phyloP scores from a whole-genome alignment of 495 filamentous ascomycete genomes.

The Tuber magnatum region DNA sequence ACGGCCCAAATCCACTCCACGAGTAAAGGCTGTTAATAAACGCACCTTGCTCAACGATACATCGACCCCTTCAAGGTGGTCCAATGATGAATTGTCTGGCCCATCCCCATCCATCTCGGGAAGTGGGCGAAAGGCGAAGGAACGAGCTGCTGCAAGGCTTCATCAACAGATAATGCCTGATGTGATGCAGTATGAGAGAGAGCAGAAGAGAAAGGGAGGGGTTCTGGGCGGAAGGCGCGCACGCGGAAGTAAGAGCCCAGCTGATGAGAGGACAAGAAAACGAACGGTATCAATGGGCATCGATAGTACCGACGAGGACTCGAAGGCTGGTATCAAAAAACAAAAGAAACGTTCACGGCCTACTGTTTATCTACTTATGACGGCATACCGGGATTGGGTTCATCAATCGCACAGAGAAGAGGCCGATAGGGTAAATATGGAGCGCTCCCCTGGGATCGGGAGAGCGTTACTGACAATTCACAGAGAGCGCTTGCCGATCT shows the following conservation, averaged over 20 bases:
- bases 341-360: constrained; percentile 34
- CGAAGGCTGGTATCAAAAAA: constrained; percentile 24
- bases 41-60: background rate
- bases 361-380: constrained; percentile 35
- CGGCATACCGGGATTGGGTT: constrained; percentile 36
- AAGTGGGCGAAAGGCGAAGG: constrained; percentile 76
- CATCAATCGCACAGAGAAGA: constrained; percentile 61
- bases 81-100: constrained; percentile 42
- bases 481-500: constrained; percentile 75
- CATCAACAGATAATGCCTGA: constrained; percentile 66
- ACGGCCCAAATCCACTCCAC: background rate
- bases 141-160: constrained; percentile 65
- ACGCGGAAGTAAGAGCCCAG: constrained; percentile 49
- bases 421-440: constrained; percentile 62
- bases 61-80: constrained; percentile 28
- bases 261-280: constrained; percentile 43
- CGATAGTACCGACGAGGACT: constrained; percentile 21
- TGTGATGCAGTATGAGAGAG: constrained; percentile 84
- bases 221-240: constrained; percentile 65
- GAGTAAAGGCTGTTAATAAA: background rate
- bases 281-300: constrained; percentile 46
- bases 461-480: constrained; percentile 33
- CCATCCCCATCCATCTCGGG: constrained; percentile 62
- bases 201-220: constrained; percentile 79
- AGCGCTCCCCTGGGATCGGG: background rate